These are phyloP conservation scores for Pseudozyma thailandica DNA, from an alignment of 1,284 basidiomycete genomes.

Conservation along the genomic window DNA sequence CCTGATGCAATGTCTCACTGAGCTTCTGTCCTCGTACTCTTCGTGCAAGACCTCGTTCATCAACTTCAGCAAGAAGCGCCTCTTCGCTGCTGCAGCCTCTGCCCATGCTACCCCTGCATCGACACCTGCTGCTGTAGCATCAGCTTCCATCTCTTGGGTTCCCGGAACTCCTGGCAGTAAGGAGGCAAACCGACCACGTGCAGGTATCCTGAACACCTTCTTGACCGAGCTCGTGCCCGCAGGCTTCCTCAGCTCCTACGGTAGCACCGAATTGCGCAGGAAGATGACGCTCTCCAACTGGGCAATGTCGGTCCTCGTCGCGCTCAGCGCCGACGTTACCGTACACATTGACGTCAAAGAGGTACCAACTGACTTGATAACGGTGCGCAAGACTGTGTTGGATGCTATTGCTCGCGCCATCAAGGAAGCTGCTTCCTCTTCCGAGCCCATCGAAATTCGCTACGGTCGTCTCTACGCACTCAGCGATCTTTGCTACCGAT, in stretches of 20 bases:
- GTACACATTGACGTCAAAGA: constrained; percentile 76
- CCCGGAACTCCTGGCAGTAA: constrained; percentile 39
- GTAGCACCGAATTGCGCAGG: constrained; percentile 61
- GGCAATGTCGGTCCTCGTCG: constrained; percentile 90
- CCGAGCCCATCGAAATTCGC: constrained; percentile 78
- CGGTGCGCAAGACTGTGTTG: constrained; percentile 87
- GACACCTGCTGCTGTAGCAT: constrained; percentile 77
- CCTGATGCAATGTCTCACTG: constrained; percentile 89
- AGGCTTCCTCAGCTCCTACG: constrained; percentile 62
- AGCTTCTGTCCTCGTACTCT: constrained; percentile 92
- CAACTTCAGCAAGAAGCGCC: constrained; percentile 75
- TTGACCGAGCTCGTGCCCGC: constrained; percentile 65
- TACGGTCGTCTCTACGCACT: constrained; percentile 91
- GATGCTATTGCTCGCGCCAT: constrained; percentile 87
- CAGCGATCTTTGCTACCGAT: constrained; percentile 85
- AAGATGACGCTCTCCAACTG: constrained; percentile 72
- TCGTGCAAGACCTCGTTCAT: constrained; percentile 88
- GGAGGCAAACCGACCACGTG: constrained; percentile 18
- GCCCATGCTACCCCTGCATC: constrained; percentile 72
- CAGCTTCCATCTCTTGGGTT: constrained; percentile 79
- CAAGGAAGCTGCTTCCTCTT: constrained; percentile 77
- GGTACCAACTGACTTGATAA: constrained; percentile 77
- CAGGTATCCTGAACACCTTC: constrained; percentile 57
- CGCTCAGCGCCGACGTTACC: constrained; percentile 85
- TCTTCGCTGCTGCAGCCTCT: constrained; percentile 70